Evolutionary conservation across 176 grass and related monocot genomes (phyloP).

Genomic region (Sorghum bicolor): DNA sequence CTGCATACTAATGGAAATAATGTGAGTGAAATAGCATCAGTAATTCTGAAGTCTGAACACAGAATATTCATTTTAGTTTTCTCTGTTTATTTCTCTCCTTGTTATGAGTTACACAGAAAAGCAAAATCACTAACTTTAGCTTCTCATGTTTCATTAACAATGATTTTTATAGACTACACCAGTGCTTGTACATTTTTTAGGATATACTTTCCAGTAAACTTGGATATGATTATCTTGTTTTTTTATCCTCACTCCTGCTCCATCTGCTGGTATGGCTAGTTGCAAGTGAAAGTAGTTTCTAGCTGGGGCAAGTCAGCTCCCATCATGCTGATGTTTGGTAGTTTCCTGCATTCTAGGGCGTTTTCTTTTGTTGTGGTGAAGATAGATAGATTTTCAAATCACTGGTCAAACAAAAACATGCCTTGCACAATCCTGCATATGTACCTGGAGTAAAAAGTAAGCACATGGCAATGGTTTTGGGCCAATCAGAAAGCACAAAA

Average conservation of each 20-base stretch:
- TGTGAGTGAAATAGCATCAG: not conserved
- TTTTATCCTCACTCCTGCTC: slow-evolving; percentile 5
- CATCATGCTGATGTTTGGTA: not conserved
- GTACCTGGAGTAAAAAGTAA: slow-evolving; percentile 25
- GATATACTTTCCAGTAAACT: not conserved
- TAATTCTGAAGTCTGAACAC: not conserved
- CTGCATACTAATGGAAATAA: not conserved
- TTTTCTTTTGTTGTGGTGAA: slow-evolving; percentile 12
- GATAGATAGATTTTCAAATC: not conserved
- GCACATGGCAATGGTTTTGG: slow-evolving; percentile 37
- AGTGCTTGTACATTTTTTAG: not conserved
- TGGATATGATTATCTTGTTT: not conserved
- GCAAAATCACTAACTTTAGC: not conserved
- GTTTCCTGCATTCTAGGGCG: not conserved
- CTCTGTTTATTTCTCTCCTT: not conserved
- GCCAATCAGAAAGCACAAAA: slow-evolving; percentile 42
- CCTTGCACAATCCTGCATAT: slow-evolving; percentile 29
- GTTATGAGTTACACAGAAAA: not conserved
- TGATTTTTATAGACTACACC: not conserved
- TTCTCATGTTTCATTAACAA: not conserved
- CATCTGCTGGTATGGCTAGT: not conserved
- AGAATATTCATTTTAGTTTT: slow-evolving; percentile 21
- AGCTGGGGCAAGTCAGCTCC: not conserved
- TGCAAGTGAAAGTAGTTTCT: slow-evolving; percentile 2
- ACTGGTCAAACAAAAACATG: slow-evolving; percentile 15